Evolutionary conservation across 2,329 filamentous ascomycete genomes (phyloP), one percentile per base, ranked within the genome.

Genomic region (Cercospora janseana): DNA sequence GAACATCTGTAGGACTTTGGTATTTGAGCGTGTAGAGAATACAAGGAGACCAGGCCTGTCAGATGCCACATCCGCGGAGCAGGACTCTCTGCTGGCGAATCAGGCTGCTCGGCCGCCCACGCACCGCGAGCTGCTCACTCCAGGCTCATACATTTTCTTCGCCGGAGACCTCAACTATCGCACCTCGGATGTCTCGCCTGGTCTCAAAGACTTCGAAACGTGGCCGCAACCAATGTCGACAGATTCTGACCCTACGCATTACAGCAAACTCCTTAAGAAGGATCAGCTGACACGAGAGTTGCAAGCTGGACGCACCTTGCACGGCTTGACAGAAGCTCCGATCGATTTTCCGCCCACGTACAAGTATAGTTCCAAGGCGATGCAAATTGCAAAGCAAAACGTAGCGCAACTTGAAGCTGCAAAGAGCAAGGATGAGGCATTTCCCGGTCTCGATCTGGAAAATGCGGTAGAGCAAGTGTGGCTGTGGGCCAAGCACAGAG

Each of bases 141-240:
- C 88, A 28, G 79, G 78, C 3, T 83, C 83, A 3, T 83, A 95
- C 66, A 75, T 96, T 1, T 95, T 97, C 67, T 76, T 97, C 38
- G 86, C 85, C 0, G 93, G 93, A 18, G 93, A 98, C 68, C 79
- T 98, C 53, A 98, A 98, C 75, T 98, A 98, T 71, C 86, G 93
- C 59, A 94, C 92, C 13, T 82, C 84, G 6, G 79, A 83, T 55
- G 78, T 76, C 0, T 90, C 91, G 0, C 60, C 62, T 3, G 72
- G 75, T 0, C 73, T 79, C 0, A 70, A 75, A 2, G 83, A 87
- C 43, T 65, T 75, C 62, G 42, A 72, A 4, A 69, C 68, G 3
- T 87, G 89, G 79, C 80, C 93, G 60, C 69, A 85, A 67, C 73
- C 77, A 64, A 62, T 78, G 70, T 66, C 78, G 63, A 51, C 72